Evolutionary conservation across 2,329 filamentous ascomycete genomes (phyloP).

Genomic region (Arthrobotrys megalospora): DNA sequence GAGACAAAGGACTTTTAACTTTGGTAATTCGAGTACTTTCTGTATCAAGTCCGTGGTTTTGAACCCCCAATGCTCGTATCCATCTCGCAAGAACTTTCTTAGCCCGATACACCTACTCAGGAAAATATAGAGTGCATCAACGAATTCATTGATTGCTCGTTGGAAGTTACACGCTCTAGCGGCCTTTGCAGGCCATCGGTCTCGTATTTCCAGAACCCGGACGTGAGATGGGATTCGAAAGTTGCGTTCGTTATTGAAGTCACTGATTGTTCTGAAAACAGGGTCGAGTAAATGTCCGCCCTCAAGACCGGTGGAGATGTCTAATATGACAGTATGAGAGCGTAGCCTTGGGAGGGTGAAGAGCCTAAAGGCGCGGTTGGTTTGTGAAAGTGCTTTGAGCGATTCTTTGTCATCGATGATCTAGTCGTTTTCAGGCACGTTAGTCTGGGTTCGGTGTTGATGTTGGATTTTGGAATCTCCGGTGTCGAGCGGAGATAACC

Average conservation of each 20-base stretch:
- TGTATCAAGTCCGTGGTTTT: constrained; percentile 34
- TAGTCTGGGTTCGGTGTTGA: background rate
- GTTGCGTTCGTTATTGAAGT: constrained; percentile 37
- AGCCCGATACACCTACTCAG: constrained; percentile 36
- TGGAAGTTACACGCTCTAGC: background rate
- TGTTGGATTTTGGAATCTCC: constrained; percentile 5
- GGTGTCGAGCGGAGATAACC: background rate
- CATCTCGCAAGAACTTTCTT: constrained; percentile 48
- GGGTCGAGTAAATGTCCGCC: background rate
- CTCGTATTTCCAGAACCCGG: constrained; percentile 44
- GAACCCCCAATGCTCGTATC: constrained; percentile 35
- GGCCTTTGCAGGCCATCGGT: background rate
- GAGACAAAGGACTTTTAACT: constrained; percentile 43
- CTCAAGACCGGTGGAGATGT: constrained; percentile 27
- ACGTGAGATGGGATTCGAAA: constrained; percentile 17
- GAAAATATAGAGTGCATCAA: constrained; percentile 26
- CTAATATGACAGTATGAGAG: constrained; percentile 46
- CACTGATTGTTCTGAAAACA: constrained; percentile 23
- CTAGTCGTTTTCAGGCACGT: background rate
- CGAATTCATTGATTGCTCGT: constrained; percentile 5
- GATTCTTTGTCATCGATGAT: constrained; percentile 44
- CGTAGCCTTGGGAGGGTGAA: constrained; percentile 35
- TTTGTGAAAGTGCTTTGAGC: constrained; percentile 36
- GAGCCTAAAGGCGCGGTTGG: constrained; percentile 24
- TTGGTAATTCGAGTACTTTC: constrained; percentile 32